phyloP scores from a whole-genome alignment of 2,329 filamentous ascomycete species.

The Colletotrichum sp. region DNA sequence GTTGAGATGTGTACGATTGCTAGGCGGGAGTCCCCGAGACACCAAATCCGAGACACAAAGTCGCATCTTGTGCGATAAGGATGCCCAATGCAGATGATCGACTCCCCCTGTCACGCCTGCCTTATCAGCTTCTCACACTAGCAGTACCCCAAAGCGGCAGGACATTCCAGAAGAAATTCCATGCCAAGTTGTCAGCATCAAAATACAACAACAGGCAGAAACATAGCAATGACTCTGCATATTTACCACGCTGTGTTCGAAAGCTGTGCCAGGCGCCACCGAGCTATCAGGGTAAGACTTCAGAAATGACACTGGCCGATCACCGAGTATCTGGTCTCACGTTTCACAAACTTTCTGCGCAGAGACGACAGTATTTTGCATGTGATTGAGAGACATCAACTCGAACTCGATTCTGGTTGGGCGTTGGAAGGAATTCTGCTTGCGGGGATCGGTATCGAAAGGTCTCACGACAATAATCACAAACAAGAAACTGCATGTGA shows the following conservation, averaged over 20 bases:
- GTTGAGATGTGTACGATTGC: background rate
- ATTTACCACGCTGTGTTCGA: background rate
- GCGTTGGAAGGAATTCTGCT: background rate
- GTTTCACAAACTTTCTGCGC: background rate
- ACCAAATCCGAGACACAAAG: background rate
- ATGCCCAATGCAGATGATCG: background rate
- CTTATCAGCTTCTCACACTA: background rate
- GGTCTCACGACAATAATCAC: background rate
- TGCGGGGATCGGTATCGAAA: background rate
- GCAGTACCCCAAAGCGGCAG: background rate
- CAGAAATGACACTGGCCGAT: background rate
- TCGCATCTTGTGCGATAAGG: background rate
- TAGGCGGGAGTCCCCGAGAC: background rate
- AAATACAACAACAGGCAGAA: background rate
- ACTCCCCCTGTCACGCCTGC: background rate
- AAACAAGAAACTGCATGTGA: background rate
- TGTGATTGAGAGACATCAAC: background rate
- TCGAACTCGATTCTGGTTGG: background rate
- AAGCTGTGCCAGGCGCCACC: background rate
- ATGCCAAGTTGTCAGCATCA: background rate
- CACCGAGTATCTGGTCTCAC: background rate
- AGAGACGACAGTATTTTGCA: background rate
- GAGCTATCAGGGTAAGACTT: background rate
- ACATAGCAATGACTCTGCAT: background rate
- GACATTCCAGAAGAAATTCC: background rate